phyloP scores from a whole-genome alignment of 495 filamentous ascomycete genomes.

The Chaetomium cochliodes region DNA sequence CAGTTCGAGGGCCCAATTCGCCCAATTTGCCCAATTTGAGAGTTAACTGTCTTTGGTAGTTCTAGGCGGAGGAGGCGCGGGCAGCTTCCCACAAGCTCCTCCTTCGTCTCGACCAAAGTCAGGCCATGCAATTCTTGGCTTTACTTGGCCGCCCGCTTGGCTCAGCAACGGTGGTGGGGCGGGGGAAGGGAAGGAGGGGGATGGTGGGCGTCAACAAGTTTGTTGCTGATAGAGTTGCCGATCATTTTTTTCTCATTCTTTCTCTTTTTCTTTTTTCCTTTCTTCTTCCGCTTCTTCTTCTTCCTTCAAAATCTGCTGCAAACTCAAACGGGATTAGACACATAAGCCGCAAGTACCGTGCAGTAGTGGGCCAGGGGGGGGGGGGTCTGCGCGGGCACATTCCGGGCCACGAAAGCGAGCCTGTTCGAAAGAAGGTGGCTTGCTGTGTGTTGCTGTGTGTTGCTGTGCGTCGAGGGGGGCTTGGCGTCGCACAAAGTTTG shows the following conservation, averaged over 20 bases:
- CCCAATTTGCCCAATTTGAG: too few relatives aligned
- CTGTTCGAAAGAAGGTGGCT: neutral
- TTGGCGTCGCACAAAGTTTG: slow-evolving; percentile 17
- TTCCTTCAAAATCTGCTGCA: too few relatives aligned
- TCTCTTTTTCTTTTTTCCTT: too few relatives aligned
- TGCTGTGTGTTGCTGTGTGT: too few relatives aligned
- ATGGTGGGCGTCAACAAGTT: neutral
- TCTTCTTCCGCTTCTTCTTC: too few relatives aligned
- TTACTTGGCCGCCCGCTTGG: slow-evolving; percentile 9
- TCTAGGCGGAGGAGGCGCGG: too few relatives aligned
- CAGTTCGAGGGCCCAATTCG: neutral
- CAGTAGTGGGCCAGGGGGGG: too few relatives aligned
- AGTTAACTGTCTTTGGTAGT: too few relatives aligned
- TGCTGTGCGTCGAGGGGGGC: neutral
- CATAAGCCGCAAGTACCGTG: neutral
- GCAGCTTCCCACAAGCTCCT: too few relatives aligned
- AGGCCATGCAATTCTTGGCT: slow-evolving; percentile 15
- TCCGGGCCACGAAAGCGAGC: neutral
- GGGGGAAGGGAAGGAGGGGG: too few relatives aligned
- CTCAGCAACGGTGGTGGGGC: neutral
- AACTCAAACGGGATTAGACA: too few relatives aligned
- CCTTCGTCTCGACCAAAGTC: slow-evolving; percentile 1
- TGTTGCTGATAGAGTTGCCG: slow-evolving; percentile 7
- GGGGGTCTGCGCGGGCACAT: too few relatives aligned
- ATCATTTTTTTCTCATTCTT: slow-evolving; percentile 4